Conservation (phyloP, 2,329 filamentous ascomycete species). For the Colletotrichum nymphaeae region DNA sequence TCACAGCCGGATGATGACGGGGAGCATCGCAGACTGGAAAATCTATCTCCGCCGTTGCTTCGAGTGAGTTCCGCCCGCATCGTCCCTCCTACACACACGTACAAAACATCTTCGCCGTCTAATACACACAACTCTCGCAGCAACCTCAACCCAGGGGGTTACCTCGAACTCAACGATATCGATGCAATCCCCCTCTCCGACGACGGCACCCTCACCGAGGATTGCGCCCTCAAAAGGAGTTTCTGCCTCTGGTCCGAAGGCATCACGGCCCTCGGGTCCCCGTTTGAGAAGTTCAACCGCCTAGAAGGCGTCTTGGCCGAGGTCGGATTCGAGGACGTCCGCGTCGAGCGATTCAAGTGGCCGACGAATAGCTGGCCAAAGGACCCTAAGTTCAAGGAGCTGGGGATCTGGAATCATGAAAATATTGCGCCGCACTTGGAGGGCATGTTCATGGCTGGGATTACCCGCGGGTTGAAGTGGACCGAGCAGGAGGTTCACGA, state of each 20-base stretch:
- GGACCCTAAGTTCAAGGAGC: slow-evolving; percentile 42
- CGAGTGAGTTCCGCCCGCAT: neutral
- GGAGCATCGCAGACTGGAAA: slow-evolving; percentile 36
- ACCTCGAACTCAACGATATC: slow-evolving; percentile 55
- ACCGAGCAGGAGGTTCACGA: slow-evolving; percentile 44
- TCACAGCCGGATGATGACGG: slow-evolving; percentile 37
- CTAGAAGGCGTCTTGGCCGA: slow-evolving; percentile 9
- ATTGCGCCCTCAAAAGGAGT: neutral
- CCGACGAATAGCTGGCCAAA: slow-evolving; percentile 46
- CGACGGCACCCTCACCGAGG: neutral
- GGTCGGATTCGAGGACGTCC: slow-evolving; percentile 46
- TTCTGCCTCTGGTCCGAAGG: neutral
- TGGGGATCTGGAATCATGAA: slow-evolving; percentile 39
- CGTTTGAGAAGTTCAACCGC: neutral
- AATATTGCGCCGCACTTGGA: slow-evolving; percentile 39
- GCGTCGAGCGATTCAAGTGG: slow-evolving; percentile 42
- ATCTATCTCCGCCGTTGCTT: slow-evolving; percentile 36
- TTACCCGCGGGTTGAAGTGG: slow-evolving; percentile 50
- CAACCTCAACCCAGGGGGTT: slow-evolving; percentile 54
- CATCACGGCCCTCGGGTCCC: neutral
- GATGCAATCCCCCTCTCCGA: slow-evolving; percentile 44
- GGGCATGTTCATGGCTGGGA: slow-evolving; percentile 49
- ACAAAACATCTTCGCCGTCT: neutral
- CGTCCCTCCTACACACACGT: neutral
- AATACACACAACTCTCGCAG: neutral